Evolutionary conservation across 2,329 filamentous ascomycete genomes (phyloP).

Genomic region (Xylariomycetidae sp.): DNA sequence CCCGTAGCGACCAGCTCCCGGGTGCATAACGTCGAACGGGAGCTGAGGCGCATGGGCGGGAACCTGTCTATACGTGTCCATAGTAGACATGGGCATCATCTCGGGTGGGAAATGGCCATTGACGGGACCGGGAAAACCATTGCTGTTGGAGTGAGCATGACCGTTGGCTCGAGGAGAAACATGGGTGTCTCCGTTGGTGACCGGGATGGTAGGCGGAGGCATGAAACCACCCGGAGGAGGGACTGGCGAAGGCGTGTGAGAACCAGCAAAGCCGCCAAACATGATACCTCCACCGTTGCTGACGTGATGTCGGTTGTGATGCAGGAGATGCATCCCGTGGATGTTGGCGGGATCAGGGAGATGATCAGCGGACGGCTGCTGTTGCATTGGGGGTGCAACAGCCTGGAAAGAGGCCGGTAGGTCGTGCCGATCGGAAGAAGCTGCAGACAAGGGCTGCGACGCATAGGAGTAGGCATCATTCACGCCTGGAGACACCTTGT

Average conservation of each 20-base stretch:
- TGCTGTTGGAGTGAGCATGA: constrained; percentile 21
- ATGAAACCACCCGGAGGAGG: constrained; percentile 42
- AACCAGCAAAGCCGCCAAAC: constrained; percentile 51
- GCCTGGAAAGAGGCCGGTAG: too few relatives aligned
- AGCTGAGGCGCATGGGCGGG: constrained; percentile 17
- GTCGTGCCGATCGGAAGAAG: too few relatives aligned
- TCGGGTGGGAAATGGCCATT: constrained; percentile 22
- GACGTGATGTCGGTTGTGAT: constrained; percentile 39
- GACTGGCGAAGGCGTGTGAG: constrained; percentile 52
- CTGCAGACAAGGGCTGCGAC: too few relatives aligned
- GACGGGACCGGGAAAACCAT: constrained; percentile 20
- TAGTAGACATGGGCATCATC: constrained; percentile 17
- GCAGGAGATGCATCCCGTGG: constrained; percentile 21
- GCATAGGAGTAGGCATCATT: constrained; percentile 5
- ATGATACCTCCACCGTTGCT: constrained; percentile 49
- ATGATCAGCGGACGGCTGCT: constrained; percentile 15
- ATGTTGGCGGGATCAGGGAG: constrained; percentile 14
- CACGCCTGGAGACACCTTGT: constrained; percentile 5
- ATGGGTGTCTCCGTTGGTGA: constrained; percentile 19
- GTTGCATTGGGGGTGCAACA: not conserved
- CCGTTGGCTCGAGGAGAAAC: constrained; percentile 19
- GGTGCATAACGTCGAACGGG: constrained; percentile 26
- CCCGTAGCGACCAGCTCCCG: constrained; percentile 33
- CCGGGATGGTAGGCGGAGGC: constrained; percentile 34
- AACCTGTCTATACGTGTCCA: constrained; percentile 20